These are phyloP conservation scores for Croton laevigatus DNA, from an alignment of 441 rosid species.

Conservation along the genomic window DNA sequence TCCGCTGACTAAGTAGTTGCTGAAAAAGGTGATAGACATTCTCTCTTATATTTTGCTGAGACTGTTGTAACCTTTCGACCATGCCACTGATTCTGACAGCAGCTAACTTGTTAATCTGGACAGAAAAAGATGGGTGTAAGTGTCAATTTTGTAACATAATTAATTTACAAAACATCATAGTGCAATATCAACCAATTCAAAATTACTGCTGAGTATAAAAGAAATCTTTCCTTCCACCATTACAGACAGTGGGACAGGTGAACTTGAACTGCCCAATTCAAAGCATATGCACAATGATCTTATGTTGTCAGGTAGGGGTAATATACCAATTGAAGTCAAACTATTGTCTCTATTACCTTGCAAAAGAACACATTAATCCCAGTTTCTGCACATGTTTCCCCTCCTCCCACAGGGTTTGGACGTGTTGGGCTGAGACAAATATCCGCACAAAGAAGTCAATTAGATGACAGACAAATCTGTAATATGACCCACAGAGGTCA, in stretches of 20 bases:
- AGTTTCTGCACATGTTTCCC: slow-evolving; percentile 99
- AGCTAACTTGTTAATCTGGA: slow-evolving; percentile 87
- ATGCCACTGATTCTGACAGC: slow-evolving; percentile 95
- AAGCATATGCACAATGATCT: background rate
- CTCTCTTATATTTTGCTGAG: slow-evolving; percentile 88
- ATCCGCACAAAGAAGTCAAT: slow-evolving; percentile 19
- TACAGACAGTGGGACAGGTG: background rate
- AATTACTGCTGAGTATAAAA: background rate
- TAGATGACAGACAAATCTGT: slow-evolving; percentile 14
- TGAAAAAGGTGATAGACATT: slow-evolving; percentile 79
- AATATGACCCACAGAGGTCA: slow-evolving; percentile 8
- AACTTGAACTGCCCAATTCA: background rate
- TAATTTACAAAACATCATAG: background rate
- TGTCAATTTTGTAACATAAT: slow-evolving; percentile 8
- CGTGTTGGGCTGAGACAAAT: slow-evolving; percentile 73
- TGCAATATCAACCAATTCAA: background rate
- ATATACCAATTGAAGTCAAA: background rate
- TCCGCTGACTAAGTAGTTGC: slow-evolving; percentile 68
- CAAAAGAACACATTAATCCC: slow-evolving; percentile 85
- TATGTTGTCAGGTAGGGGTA: background rate
- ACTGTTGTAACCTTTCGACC: slow-evolving; percentile 86
- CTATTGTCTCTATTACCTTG: slow-evolving; percentile 47
- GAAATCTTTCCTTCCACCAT: too few species aligned
- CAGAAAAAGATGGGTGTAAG: slow-evolving; percentile 14
- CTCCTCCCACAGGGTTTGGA: slow-evolving; percentile 94